These are phyloP conservation scores for Hymenoscyphus repandus DNA, from an alignment of 2,329 filamentous ascomycete genomes.

Conservation along the genomic window DNA sequence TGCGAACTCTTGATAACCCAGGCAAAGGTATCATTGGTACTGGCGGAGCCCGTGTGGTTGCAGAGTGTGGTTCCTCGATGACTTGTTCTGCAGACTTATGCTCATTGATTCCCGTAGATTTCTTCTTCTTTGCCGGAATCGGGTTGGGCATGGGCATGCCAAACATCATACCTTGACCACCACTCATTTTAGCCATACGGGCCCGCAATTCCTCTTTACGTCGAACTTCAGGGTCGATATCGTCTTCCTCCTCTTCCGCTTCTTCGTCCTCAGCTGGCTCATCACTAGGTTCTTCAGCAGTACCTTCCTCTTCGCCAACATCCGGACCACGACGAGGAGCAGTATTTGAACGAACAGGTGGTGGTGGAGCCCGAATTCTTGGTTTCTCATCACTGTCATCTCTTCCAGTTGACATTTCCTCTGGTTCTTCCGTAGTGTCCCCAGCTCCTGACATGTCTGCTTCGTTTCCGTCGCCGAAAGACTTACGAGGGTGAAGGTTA, in stretches of 20 bases:
- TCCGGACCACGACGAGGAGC: constrained; percentile 35
- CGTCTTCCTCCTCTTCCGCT: constrained; percentile 75
- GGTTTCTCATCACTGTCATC: constrained; percentile 66
- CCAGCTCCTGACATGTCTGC: constrained; percentile 61
- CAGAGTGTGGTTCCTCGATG: constrained; percentile 39
- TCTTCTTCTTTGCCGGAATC: constrained; percentile 52
- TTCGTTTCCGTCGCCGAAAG: constrained; percentile 55
- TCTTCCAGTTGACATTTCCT: constrained; percentile 54
- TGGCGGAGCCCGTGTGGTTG: constrained; percentile 44
- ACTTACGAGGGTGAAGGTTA: constrained; percentile 31
- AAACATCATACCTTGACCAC: constrained; percentile 98
- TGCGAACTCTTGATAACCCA: constrained; percentile 58
- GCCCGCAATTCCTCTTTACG: constrained; percentile 85
- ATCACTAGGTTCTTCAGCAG: constrained; percentile 39
- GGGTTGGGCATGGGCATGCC: constrained; percentile 58
- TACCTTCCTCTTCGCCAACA: constrained; percentile 43
- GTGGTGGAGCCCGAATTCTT: constrained; percentile 20
- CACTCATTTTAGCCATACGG: constrained; percentile 97
- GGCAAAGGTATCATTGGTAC: constrained; percentile 63
- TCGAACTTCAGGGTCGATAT: constrained; percentile 80
- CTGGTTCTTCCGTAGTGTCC: constrained; percentile 56
- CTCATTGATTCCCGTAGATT: constrained; percentile 36
- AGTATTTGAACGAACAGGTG: constrained; percentile 36
- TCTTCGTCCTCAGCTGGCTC: constrained; percentile 51
- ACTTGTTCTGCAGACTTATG: constrained; percentile 41